Base-by-base conservation (phyloP, 2,329 filamentous ascomycete genomes). In the Tympanopsis confertula region DNA sequence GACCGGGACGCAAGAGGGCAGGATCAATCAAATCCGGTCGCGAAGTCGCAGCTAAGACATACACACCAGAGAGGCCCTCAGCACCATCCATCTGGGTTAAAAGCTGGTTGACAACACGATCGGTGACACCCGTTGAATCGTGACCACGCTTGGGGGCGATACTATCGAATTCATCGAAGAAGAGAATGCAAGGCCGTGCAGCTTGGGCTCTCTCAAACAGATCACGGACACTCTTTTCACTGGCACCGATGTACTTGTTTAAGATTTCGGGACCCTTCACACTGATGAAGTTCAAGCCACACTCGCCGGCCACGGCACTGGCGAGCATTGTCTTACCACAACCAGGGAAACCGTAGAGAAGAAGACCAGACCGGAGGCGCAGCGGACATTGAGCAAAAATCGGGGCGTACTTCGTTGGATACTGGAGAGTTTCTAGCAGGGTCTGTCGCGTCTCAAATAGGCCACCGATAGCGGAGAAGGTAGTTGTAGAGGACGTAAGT, bases 51-150 rank as follows among this genome's bases (percentile, higher is more conserved):
- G 93, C 93, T 3, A 98, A 73, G 4, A 98, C 91, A 50, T 98
- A 98, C 0, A 98, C 93, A 2, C 91, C 91, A 1, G 82, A 87
- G 4, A 98, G 63, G 0, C 91, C 93, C 58, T 98, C 93, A 1
- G 91, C 91, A 52, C 91, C 91, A 52, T 98, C 91, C 91, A 98
- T 98, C 58, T 96, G 89, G 1, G 93, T 98, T 10, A 98, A 72
- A 40, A 98, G 77, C 66, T 98, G 93, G 56, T 98, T 98, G 48
- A 98, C 91, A 0, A 98, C 93, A 26, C 93, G 78, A 58, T 98
- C 93, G 1, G 91, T 98, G n/a, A 98, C 93, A 45, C 93, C 91
- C 0, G 91, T 98, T 2, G 83, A 91, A 56, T 98, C 93, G 54
- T 98, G 91, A 0, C 91, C 91, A 62, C 91, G 76, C 61, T 96